Conservation (phyloP, 345 rosid genomes). For the Clausena lansium region DNA sequence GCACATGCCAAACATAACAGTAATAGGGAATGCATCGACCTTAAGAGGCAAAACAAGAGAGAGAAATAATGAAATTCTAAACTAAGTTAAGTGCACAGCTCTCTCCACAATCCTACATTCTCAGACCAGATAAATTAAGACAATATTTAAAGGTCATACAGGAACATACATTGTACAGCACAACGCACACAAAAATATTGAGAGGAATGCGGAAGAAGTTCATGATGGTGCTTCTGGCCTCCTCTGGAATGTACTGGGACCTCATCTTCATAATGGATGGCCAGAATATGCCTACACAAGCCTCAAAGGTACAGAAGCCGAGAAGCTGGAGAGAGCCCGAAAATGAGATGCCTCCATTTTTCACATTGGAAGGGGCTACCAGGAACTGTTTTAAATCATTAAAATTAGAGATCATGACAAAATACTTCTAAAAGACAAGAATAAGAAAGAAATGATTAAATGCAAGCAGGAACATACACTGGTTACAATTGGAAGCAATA, state of each 20-base stretch:
- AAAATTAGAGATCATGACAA: conserved; percentile 2
- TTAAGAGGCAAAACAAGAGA: conserved; percentile 27
- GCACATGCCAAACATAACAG: conserved; percentile 98
- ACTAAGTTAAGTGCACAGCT: not conserved
- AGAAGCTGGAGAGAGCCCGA: conserved; percentile 72
- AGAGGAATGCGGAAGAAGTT: conserved; percentile 97
- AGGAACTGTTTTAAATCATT: conserved; percentile 49
- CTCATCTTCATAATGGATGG: conserved; percentile 99
- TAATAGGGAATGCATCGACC: conserved; percentile 93
- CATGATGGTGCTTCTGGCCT: conserved; percentile 98
- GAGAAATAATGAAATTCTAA: not conserved
- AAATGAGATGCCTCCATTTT: conserved; percentile 70
- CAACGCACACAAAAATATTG: conserved; percentile 84
- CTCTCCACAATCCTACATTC: not conserved
- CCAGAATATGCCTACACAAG: conserved; percentile 95
- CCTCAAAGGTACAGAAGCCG: conserved; percentile 90
- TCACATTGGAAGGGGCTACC: conserved; percentile 64
- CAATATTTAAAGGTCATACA: not conserved
- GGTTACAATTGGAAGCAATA: conserved; percentile 74
- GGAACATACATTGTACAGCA: conserved; percentile 79
- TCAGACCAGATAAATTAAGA: not conserved
- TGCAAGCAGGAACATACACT: conserved; percentile 42
- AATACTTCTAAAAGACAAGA: not conserved
- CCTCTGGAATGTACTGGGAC: conserved; percentile 97
- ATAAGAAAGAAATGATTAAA: conserved; percentile 2